These are phyloP conservation scores for Avicennia marina DNA, from an alignment of 257 asterid species.

Conservation along the genomic window DNA sequence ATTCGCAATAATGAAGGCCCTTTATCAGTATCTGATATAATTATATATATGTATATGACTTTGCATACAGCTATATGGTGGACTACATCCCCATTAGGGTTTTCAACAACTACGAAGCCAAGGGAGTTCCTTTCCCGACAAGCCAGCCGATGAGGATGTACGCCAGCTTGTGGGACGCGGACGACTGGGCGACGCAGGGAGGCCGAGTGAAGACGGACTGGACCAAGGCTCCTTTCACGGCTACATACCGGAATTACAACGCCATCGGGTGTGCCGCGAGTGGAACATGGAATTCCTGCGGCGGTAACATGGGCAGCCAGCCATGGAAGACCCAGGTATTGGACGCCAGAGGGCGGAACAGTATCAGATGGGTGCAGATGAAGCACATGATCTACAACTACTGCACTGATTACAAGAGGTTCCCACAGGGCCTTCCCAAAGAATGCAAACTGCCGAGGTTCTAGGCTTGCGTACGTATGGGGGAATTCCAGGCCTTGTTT, in stretches of 20 bases:
- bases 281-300: slow-evolving; percentile 21
- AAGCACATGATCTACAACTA: slow-evolving; percentile 39
- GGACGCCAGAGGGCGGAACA: slow-evolving; percentile 33
- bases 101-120: slow-evolving; percentile 37
- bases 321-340: slow-evolving; percentile 46
- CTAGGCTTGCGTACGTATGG: too few relatives aligned
- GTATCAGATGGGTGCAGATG: slow-evolving; percentile 35
- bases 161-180: slow-evolving; percentile 61
- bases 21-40: too few relatives aligned
- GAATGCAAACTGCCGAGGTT: slow-evolving; percentile 43
- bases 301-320: slow-evolving; percentile 15
- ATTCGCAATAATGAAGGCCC: too few relatives aligned
- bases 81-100: slow-evolving; percentile 59
- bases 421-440: slow-evolving; percentile 33
- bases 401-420: slow-evolving; percentile 36
- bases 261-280: slow-evolving; percentile 23
- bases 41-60: neutral
- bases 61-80: slow-evolving; percentile 44
- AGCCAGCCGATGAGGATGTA: slow-evolving; percentile 47
- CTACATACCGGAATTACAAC: slow-evolving; percentile 32
- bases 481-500: too few relatives aligned
- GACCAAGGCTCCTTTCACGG: slow-evolving; percentile 55
- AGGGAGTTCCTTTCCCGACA: slow-evolving; percentile 48
- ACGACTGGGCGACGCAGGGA: slow-evolving; percentile 74
- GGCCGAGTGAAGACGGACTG: slow-evolving; percentile 62